These are phyloP conservation scores for Hypocreales sp. DNA, from an alignment of 2,329 filamentous ascomycete species.

Conservation along the genomic window DNA sequence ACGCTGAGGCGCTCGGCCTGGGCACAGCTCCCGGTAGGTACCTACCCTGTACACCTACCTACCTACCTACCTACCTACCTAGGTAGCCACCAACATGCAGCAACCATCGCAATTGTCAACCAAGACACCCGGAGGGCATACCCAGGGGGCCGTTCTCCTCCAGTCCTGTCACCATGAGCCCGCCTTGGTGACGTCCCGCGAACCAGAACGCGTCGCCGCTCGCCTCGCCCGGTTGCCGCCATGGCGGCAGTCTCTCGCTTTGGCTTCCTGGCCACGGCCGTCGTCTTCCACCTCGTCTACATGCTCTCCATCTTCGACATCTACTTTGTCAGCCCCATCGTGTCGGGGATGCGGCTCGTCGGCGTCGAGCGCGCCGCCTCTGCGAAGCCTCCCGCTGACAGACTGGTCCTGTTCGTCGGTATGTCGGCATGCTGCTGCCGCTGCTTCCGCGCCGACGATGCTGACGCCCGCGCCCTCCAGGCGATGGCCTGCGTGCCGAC, in stretches of 20 bases:
- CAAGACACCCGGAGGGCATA: no score
- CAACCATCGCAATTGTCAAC: no score
- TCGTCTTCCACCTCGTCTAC: conserved; percentile 88
- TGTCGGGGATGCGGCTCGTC: conserved; percentile 84
- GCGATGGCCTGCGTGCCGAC: conserved; percentile 88
- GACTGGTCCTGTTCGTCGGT: conserved; percentile 90
- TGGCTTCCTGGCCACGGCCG: conserved; percentile 74
- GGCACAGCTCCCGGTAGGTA: no score
- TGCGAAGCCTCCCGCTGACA: conserved; percentile 64
- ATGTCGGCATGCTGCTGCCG: conserved; percentile 10
- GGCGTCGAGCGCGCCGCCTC: conserved; percentile 44
- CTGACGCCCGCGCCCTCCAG: conserved; percentile 24
- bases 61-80: no score
- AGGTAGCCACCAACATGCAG: no score
- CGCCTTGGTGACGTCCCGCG: neutral
- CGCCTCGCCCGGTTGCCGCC: conserved; percentile 4
- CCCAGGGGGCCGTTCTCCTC: no score
- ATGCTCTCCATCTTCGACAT: conserved; percentile 95
- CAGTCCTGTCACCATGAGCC: neutral
- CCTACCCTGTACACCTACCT: no score
- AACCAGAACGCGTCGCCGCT: neutral
- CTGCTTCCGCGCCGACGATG: no score
- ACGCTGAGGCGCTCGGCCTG: no score
- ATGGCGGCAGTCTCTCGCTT: conserved; percentile 50
- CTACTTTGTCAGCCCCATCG: conserved; percentile 95